A percentile compares a stretch with the other conserved stretches of the same genome.
These are phyloP conservation scores for Orbilia quercus DNA, from an alignment of 2,329 filamentous ascomycete species.

Conservation along the genomic window DNA sequence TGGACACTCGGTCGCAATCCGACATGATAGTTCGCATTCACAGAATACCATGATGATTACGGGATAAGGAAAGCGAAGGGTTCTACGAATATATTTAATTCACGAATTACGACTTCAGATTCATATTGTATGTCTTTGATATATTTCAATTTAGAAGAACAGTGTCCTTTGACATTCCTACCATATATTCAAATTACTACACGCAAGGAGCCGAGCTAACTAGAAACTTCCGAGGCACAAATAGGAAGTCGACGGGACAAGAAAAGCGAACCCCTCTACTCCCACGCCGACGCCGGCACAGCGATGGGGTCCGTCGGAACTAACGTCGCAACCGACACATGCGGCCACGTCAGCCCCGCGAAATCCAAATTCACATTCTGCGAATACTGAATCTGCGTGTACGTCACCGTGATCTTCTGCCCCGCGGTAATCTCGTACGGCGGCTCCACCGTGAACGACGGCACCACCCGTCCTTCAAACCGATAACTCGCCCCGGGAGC, in stretches of 20 bases:
- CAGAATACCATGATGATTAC: too few species aligned
- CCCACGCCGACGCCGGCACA: conserved; percentile 43
- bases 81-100: too few species aligned
- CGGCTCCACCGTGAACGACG: conserved; percentile 56
- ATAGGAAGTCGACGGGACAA: too few species aligned
- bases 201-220: neutral
- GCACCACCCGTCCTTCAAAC: conserved; percentile 33
- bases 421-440: conserved; percentile 52
- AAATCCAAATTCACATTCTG: conserved; percentile 62
- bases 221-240: too few species aligned
- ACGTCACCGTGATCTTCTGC: conserved; percentile 57
- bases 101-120: too few species aligned
- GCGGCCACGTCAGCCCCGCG: conserved; percentile 60
- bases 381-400: conserved; percentile 63
- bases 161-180: too few species aligned
- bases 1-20: too few species aligned
- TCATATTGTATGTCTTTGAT: too few species aligned
- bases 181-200: neutral
- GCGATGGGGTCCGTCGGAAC: conserved; percentile 49
- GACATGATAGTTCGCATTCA: too few species aligned
- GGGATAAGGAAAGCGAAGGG: too few species aligned
- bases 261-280: neutral
- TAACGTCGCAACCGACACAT: conserved; percentile 60
- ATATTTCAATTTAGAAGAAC: too few species aligned
- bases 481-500: neutral